Conservation (phyloP, 1,284 basidiomycete genomes). For the Pascua sp. region DNA sequence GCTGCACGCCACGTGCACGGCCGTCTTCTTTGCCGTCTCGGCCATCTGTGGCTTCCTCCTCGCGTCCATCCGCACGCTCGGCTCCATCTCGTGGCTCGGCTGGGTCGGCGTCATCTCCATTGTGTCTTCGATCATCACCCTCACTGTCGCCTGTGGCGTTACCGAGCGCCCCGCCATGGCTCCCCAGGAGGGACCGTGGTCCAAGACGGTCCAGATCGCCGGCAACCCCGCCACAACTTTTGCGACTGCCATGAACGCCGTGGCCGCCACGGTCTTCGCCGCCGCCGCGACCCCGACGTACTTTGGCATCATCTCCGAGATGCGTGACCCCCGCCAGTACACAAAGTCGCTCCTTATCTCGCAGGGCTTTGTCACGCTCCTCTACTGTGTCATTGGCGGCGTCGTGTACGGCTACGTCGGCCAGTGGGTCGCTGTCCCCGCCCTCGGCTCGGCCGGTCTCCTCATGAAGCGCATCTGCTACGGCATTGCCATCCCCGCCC, state of each 20-base stretch:
- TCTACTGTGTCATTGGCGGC: conserved; percentile 34
- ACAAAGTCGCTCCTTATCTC: conserved; percentile 27
- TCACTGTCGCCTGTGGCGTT: conserved; percentile 48
- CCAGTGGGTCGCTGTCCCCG: conserved; percentile 44
- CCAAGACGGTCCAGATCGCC: conserved; percentile 25
- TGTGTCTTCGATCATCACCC: conserved; percentile 41
- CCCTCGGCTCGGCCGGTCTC: conserved; percentile 44
- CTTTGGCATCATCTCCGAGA: conserved; percentile 29
- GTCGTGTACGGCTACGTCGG: conserved; percentile 37
- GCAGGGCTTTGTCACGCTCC: conserved; percentile 34
- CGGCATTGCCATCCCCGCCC: conserved; percentile 47
- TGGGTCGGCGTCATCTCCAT: conserved; percentile 39
- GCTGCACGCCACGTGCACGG: conserved; percentile 44
- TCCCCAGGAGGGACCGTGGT: conserved; percentile 14
- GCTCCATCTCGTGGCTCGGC: conserved; percentile 44
- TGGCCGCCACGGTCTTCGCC: conserved; percentile 42
- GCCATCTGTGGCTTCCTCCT: conserved; percentile 30
- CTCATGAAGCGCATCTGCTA: conserved; percentile 48
- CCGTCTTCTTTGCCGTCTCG: conserved; percentile 40
- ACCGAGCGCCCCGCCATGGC: conserved; percentile 35
- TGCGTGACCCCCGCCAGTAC: conserved; percentile 33
- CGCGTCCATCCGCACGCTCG: conserved; percentile 42
- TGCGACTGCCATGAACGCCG: conserved; percentile 39
- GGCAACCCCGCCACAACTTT: conserved; percentile 24
- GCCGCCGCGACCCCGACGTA: conserved; percentile 31